Percentiles rank a stretch among this genome's conserved stretches.
These are phyloP conservation scores for Aspergillus campestris DNA, from an alignment of 495 filamentous ascomycete genomes.

Conservation along the genomic window DNA sequence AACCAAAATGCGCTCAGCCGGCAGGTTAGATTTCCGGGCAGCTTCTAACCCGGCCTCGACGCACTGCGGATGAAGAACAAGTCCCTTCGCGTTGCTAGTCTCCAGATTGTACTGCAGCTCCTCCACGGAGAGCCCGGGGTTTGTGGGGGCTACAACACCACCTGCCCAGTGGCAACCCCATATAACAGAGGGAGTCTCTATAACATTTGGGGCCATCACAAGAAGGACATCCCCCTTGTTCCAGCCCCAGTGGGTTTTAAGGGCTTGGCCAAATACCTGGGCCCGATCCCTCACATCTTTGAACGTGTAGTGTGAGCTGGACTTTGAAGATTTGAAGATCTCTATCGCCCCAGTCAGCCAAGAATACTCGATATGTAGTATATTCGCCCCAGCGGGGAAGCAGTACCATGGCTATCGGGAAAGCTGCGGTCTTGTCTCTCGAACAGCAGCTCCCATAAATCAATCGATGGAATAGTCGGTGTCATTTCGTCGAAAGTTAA, in stretches of 20 bases:
- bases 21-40: conserved; percentile 20
- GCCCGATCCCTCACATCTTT: conserved; percentile 49
- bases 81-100: conserved; percentile 56
- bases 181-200: conserved; percentile 51
- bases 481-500: too few relatives aligned
- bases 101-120: conserved; percentile 72
- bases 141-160: conserved; percentile 63
- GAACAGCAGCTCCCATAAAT: too few relatives aligned
- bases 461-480: too few relatives aligned
- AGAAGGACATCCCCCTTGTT: conserved; percentile 59
- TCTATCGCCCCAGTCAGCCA: background rate
- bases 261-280: conserved; percentile 60
- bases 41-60: conserved; percentile 51
- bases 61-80: conserved; percentile 55
- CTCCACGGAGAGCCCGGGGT: conserved; percentile 64
- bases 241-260: conserved; percentile 53
- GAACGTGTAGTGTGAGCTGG: conserved; percentile 42
- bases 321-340: background rate
- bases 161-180: conserved; percentile 71
- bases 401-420: too few relatives aligned
- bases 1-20: conserved; percentile 1
- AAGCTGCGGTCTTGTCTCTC: too few relatives aligned
- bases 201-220: conserved; percentile 52
- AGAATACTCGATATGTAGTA: too few relatives aligned
- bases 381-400: too few relatives aligned